A percentile compares a stretch with the other conserved stretches of the same genome.
Evolutionary conservation across 495 filamentous ascomycete genomes (phyloP).

Genomic region (Aspergillus campestris): DNA sequence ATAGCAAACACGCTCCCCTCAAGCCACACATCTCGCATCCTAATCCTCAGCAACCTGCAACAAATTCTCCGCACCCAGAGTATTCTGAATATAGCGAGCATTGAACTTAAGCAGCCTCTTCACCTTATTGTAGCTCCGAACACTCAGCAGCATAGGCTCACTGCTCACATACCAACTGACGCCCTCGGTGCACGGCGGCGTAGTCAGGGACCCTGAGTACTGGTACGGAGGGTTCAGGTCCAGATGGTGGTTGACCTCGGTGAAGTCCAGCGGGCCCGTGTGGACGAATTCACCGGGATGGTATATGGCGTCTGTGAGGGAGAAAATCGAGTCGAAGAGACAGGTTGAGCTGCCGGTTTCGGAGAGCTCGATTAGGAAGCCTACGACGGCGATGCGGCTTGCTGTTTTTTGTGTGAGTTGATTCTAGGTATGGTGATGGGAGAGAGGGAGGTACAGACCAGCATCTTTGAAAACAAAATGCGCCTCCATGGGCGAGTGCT

Average conservation of each 20-base stretch:
- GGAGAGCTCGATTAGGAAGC: constrained; percentile 50
- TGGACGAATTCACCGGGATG: constrained; percentile 45
- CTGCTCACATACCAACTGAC: constrained; percentile 50
- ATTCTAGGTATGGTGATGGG: constrained; percentile 1
- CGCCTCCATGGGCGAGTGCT: constrained; percentile 52
- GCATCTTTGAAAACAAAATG: constrained; percentile 55
- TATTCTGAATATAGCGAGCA: constrained; percentile 52
- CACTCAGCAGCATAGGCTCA: constrained; percentile 42
- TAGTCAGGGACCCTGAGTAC: constrained; percentile 59
- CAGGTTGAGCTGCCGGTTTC: constrained; percentile 30
- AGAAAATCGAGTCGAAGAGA: constrained; percentile 47
- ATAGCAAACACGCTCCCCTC: too few relatives aligned
- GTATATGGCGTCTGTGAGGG: constrained; percentile 42
- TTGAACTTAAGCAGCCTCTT: constrained; percentile 59
- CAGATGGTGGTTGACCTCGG: constrained; percentile 41
- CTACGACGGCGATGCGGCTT: constrained; percentile 46
- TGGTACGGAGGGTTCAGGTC: constrained; percentile 40
- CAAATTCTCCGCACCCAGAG: constrained; percentile 44
- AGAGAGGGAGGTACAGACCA: constrained; percentile 19
- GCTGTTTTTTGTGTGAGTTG: constrained; percentile 4
- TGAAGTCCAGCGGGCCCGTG: constrained; percentile 49
- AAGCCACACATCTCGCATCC: too few relatives aligned
- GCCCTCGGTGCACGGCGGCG: constrained; percentile 58
- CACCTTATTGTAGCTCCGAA: constrained; percentile 43
- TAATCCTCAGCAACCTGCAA: constrained; percentile 24